These are phyloP conservation scores for Mycotypha africana DNA, from an alignment of 371 early-diverging fungal genomes.

Conservation along the genomic window DNA sequence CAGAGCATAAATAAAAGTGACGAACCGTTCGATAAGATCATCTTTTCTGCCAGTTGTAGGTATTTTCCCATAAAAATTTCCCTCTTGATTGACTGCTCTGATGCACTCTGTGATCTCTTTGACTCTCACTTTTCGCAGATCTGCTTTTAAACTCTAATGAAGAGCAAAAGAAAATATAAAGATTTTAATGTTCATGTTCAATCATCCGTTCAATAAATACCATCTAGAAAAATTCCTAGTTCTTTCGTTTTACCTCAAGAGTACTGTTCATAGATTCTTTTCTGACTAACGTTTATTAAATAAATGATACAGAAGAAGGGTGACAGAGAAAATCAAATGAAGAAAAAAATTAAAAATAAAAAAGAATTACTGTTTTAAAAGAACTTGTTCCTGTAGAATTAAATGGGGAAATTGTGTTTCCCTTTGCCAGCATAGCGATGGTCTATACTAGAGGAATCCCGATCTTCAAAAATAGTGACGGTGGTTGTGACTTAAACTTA, in stretches of 20 bases:
- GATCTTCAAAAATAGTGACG: too few species aligned
- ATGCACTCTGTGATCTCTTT: constrained; percentile 12
- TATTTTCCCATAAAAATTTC: neutral
- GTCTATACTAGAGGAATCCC: too few species aligned
- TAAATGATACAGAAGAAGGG: neutral
- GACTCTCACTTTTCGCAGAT: constrained; percentile 5
- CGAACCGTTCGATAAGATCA: constrained; percentile 3
- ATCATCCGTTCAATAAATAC: too few species aligned
- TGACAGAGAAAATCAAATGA: neutral
- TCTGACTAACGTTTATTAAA: too few species aligned
- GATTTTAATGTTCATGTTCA: neutral
- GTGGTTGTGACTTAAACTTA: too few species aligned
- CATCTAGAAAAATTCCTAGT: too few species aligned
- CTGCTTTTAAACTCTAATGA: neutral
- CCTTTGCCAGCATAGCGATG: too few species aligned
- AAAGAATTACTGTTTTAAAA: too few species aligned
- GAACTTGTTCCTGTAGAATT: too few species aligned
- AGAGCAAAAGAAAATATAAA: neutral
- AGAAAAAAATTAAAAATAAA: neutral
- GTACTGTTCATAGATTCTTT: too few species aligned
- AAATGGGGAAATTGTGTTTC: too few species aligned
- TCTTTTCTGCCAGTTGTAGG: constrained; percentile 8
- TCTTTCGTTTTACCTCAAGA: too few species aligned
- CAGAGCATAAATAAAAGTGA: neutral
- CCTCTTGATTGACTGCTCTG: constrained; percentile 3